Conservation (phyloP, 2,329 filamentous ascomycete species). For the Grosmannia penicillata region DNA sequence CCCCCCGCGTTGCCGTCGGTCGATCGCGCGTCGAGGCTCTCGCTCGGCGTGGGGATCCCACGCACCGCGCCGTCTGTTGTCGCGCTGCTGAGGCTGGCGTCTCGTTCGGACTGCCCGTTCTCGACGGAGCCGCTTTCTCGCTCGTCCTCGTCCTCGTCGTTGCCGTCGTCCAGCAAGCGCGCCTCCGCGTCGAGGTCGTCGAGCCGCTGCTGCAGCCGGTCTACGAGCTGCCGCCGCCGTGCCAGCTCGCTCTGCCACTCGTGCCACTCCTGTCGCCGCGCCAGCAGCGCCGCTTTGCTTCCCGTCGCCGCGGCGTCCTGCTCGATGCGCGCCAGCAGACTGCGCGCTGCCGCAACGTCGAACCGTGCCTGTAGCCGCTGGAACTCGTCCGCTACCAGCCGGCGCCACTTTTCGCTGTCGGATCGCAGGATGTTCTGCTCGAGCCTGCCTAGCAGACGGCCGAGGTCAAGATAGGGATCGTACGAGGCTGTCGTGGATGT, state of each 20-base stretch:
- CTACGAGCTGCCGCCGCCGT: slow-evolving; percentile 49
- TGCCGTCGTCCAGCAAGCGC: slow-evolving; percentile 18
- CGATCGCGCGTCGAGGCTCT: slow-evolving; percentile 14
- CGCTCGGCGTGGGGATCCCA: slow-evolving; percentile 37
- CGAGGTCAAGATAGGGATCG: slow-evolving; percentile 37
- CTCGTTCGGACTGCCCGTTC: slow-evolving; percentile 31
- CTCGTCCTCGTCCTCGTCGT: slow-evolving; percentile 21
- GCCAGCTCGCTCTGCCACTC: slow-evolving; percentile 49
- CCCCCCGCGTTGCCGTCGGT: slow-evolving; percentile 8
- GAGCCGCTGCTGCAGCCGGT: slow-evolving; percentile 49
- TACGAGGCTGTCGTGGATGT: not conserved
- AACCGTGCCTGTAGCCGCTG: slow-evolving; percentile 46
- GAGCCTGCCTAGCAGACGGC: slow-evolving; percentile 48
- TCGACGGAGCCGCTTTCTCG: slow-evolving; percentile 20
- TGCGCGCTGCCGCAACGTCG: slow-evolving; percentile 60
- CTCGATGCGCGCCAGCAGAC: slow-evolving; percentile 54
- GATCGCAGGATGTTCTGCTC: slow-evolving; percentile 50
- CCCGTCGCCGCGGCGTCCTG: slow-evolving; percentile 46
- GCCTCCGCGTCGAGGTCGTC: slow-evolving; percentile 51
- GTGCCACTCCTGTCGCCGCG: slow-evolving; percentile 32
- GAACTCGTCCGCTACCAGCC: slow-evolving; percentile 46
- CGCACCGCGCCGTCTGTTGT: slow-evolving; percentile 30
- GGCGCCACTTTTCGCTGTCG: slow-evolving; percentile 40
- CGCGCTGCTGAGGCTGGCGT: slow-evolving; percentile 20
- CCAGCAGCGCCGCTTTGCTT: slow-evolving; percentile 22